These are phyloP conservation scores for Shiraia bambusicola DNA, from an alignment of 2,329 filamentous ascomycete species.

Conservation along the genomic window DNA sequence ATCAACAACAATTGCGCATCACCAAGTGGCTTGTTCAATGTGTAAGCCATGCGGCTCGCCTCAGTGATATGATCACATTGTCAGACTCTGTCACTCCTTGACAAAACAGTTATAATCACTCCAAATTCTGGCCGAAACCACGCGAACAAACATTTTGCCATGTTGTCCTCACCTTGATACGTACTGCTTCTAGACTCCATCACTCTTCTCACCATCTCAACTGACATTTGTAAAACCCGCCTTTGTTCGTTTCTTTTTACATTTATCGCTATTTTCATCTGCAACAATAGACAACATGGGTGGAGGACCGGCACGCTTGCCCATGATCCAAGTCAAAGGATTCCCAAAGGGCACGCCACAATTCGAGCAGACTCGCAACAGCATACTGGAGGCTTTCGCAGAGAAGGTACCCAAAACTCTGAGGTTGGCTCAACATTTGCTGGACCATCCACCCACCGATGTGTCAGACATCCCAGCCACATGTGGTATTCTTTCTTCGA, in stretches of 20 bases:
- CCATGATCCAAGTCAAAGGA: conserved; percentile 12
- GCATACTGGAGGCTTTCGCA: conserved; percentile 17
- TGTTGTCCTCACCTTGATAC: too few relatives aligned
- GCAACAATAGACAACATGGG: conserved; percentile 3
- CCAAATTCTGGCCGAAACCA: too few relatives aligned
- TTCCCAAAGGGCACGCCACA: conserved; percentile 20
- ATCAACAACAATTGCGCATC: conserved; percentile 3
- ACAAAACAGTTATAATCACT: too few relatives aligned
- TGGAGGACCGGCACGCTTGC: conserved; percentile 2
- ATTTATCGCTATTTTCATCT: too few relatives aligned
- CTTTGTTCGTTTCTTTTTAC: too few relatives aligned
- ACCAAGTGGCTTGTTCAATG: background rate
- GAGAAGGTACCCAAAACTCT: conserved; percentile 15
- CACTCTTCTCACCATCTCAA: too few relatives aligned
- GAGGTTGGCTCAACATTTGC: conserved; percentile 8
- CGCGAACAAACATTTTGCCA: too few relatives aligned
- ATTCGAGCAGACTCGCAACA: conserved; percentile 18
- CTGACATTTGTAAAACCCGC: too few relatives aligned
- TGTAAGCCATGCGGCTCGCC: too few relatives aligned
- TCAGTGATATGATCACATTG: too few relatives aligned
- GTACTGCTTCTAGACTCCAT: too few relatives aligned
- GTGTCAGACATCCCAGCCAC: conserved; percentile 18
- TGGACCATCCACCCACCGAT: conserved; percentile 18
- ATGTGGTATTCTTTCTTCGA: conserved; percentile 48
- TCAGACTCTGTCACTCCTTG: too few relatives aligned